A percentile compares a stretch with the other conserved stretches of the same genome.
Evolutionary conservation across 257 asterid genomes (phyloP).

Genomic region (Plantago ovata): DNA sequence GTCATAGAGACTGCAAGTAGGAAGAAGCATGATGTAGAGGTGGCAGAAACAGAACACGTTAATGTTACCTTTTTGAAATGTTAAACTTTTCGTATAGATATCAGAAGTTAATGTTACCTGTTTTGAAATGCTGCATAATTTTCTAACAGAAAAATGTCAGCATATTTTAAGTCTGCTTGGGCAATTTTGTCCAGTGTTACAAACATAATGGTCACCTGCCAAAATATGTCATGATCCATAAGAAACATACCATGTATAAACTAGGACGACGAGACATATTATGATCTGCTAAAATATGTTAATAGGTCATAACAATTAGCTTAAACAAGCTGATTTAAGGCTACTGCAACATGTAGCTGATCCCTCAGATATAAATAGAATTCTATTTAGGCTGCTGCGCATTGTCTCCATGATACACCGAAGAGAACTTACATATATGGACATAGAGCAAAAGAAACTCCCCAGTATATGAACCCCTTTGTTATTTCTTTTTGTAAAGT

Average conservation of each 20-base stretch:
- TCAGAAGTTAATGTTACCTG: conserved; percentile 48
- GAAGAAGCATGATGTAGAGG: conserved; percentile 27
- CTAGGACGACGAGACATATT: conserved; percentile 7
- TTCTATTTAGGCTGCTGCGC: no score
- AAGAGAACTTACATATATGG: not conserved
- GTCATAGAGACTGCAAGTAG: conserved; percentile 76
- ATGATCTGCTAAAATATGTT: conserved; percentile 7
- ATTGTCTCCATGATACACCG: no score
- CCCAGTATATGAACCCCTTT: not conserved
- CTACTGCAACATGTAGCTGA: no score
- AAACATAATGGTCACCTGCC: conserved; percentile 94
- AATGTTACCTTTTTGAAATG: conserved; percentile 71
- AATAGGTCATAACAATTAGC: conserved; percentile 2
- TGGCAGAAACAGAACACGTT: conserved; percentile 9
- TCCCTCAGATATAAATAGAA: no score
- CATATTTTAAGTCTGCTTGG: conserved; percentile 75
- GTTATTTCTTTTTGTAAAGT: not conserved
- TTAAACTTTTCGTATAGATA: conserved; percentile 6
- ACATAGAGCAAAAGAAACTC: not conserved
- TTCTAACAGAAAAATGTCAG: conserved; percentile 84
- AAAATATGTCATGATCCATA: conserved; percentile 30
- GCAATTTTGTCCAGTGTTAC: conserved; percentile 92
- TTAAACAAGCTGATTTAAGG: no score
- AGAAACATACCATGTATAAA: conserved; percentile 13
- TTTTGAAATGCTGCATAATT: conserved; percentile 98